These are phyloP conservation scores for Phytophthora fragariae DNA, from an alignment of 352 stramenopile species.

Conservation along the genomic window DNA sequence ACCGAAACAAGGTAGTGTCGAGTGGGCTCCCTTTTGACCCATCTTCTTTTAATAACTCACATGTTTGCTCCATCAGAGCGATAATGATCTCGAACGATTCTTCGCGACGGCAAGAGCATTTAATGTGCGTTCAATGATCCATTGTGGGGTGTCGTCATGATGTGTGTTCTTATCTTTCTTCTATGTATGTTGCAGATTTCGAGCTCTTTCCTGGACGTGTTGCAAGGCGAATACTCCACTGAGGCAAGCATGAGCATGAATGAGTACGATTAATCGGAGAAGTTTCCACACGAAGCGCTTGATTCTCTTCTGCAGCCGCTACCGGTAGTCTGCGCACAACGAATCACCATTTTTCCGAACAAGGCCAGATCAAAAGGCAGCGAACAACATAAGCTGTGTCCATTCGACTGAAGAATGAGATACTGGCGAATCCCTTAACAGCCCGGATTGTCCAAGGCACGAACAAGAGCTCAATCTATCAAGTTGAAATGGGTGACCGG, in stretches of 20 bases:
- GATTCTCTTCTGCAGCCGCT: too few relatives aligned
- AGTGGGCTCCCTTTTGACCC: neutral
- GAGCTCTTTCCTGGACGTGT: conserved; percentile 48
- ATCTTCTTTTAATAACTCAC: neutral
- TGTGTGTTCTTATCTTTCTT: neutral
- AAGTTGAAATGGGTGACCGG: too few relatives aligned
- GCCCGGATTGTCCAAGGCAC: too few relatives aligned
- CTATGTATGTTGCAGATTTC: conserved; percentile 34
- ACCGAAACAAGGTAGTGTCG: conserved; percentile 43
- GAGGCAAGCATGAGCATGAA: conserved; percentile 57
- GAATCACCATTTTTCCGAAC: too few relatives aligned
- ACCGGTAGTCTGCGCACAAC: too few relatives aligned
- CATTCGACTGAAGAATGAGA: too few relatives aligned
- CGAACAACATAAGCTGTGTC: too few relatives aligned
- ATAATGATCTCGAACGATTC: conserved; percentile 46
- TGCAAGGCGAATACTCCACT: conserved; percentile 55
- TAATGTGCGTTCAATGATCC: conserved; percentile 31
- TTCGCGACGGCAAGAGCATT: conserved; percentile 44
- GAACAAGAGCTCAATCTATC: too few relatives aligned
- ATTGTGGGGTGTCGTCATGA: neutral
- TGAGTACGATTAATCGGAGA: conserved; percentile 40
- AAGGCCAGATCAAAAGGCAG: too few relatives aligned
- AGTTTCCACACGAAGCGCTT: neutral
- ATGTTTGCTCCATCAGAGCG: conserved; percentile 30
- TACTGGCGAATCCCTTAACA: too few relatives aligned